phyloP scores from a whole-genome alignment of 2,329 filamentous ascomycete species.

The Colletotrichum eleusines region DNA sequence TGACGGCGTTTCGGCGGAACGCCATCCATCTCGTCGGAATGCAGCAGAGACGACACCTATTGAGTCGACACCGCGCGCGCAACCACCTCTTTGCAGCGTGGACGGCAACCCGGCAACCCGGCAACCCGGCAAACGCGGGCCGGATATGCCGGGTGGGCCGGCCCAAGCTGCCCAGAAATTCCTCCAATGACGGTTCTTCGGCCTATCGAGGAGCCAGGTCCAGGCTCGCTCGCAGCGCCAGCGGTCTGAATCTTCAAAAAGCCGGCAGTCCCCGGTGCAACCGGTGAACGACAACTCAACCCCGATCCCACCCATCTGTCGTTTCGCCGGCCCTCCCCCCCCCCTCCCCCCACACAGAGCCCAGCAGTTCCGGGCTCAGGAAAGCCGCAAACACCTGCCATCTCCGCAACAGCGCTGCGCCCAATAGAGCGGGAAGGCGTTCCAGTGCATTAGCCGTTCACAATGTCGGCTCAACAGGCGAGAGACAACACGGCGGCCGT shows the following conservation, averaged over 20 bases:
- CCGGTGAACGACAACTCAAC: slow-evolving; percentile 31
- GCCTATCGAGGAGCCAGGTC: slow-evolving; percentile 32
- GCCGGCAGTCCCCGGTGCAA: slow-evolving; percentile 36
- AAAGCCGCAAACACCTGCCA: neutral
- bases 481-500: slow-evolving; percentile 19
- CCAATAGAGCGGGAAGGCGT: slow-evolving; percentile 7
- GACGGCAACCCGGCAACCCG: too few relatives aligned
- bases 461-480: slow-evolving; percentile 7
- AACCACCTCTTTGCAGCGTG: neutral
- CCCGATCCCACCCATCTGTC: slow-evolving; percentile 20
- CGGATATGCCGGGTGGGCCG: slow-evolving; percentile 26
- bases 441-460: slow-evolving; percentile 1
- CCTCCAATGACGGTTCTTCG: slow-evolving; percentile 29
- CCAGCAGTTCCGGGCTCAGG: neutral
- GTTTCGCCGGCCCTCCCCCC: slow-evolving; percentile 21
- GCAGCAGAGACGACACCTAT: neutral
- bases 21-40: neutral
- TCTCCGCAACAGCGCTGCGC: neutral
- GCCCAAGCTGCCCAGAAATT: slow-evolving; percentile 12
- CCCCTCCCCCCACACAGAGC: neutral
- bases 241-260: slow-evolving; percentile 23
- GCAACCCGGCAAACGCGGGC: slow-evolving; percentile 36
- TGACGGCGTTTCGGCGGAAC: neutral
- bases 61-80: too few relatives aligned
- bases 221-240: slow-evolving; percentile 12